Base-by-base conservation (phyloP, 495 filamentous ascomycete genomes). In the Friedmanniomyces simplex region DNA sequence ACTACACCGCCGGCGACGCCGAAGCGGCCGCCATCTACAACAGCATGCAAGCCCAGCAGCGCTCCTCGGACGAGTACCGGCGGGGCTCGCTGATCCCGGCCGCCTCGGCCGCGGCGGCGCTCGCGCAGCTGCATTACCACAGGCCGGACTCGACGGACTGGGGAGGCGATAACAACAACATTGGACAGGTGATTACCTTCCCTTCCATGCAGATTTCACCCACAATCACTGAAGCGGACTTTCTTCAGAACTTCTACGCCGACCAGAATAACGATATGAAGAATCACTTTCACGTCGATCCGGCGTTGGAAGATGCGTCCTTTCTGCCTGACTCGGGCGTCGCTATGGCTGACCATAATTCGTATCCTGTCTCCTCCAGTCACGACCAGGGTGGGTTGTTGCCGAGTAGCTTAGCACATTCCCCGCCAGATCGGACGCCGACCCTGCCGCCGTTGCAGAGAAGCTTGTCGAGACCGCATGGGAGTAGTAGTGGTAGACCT, bases 111-210 rank as follows among this genome's bases (percentile, higher is more conserved):
- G 90, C 90, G 25, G 87, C 88, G 30, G 90, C 90, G 14, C 77
- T 96, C 51, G 89, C 90, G 46, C 86, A 93, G 73, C 76, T 96
- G 65, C 88, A 94, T 71, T 83, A 85, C 62, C 83, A 91, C 69
- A 87, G 86, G 47, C 78, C 85, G 48, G 85, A 89, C 20, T 78
- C 79, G 18, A 34, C 51, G 2, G 88, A 90, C 57, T 94, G 60
- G 60, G 60, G 55, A 22, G 55, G 41, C 42, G 37, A 25, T 25
- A 28, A 54, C 32, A 21, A 58, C 41, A 47, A 50, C 43, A 52
- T 59, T 14, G 51, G 24, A 42, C 60, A 63, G 60, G 60, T 63
- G 56, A 59, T 63, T 54, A 49, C 54, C 21, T 54, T 59, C 56
- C 60, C 60, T 55, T 55, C 48, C 49, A 42, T 59, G 18, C 55